Percentiles rank a stretch among this genome's conserved stretches.
These are phyloP conservation scores for Byssoonygena ceratinophila DNA, from an alignment of 2,329 filamentous ascomycete genomes.

Conservation along the genomic window DNA sequence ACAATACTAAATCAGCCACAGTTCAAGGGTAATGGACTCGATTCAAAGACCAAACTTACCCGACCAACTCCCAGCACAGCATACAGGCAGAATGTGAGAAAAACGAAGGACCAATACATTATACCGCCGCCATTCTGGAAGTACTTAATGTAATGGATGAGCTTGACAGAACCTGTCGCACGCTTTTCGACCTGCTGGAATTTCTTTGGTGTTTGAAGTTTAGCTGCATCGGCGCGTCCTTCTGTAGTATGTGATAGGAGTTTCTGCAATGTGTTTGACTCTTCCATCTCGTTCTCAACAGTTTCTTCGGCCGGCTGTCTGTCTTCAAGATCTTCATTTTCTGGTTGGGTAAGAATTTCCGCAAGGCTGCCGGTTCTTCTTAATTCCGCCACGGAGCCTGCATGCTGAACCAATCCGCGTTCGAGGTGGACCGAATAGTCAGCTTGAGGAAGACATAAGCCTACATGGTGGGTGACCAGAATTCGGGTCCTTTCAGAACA, in stretches of 20 bases:
- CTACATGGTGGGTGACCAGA: conserved; percentile 69
- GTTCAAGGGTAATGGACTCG: not conserved
- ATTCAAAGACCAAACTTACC: conserved; percentile 27
- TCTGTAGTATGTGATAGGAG: conserved; percentile 22
- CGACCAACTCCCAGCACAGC: conserved; percentile 45
- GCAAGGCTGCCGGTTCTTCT: conserved; percentile 33
- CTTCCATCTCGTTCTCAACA: conserved; percentile 27
- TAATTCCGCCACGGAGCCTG: conserved; percentile 55
- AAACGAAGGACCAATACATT: conserved; percentile 48
- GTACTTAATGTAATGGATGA: conserved; percentile 57
- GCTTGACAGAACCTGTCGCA: conserved; percentile 59
- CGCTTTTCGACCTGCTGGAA: conserved; percentile 68
- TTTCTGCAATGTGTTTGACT: conserved; percentile 39
- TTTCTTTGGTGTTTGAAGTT: conserved; percentile 44
- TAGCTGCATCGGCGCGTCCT: conserved; percentile 15
- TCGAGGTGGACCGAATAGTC: conserved; percentile 65
- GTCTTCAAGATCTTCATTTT: conserved; percentile 40
- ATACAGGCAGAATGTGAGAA: conserved; percentile 46
- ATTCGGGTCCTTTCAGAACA: conserved; percentile 61
- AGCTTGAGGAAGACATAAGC: conserved; percentile 57
- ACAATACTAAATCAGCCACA: not conserved
- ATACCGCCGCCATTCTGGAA: conserved; percentile 55
- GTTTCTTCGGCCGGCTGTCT: conserved; percentile 39
- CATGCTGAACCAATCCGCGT: conserved; percentile 54
- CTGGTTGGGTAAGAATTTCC: conserved; percentile 32